Base-by-base conservation (phyloP, 495 filamentous ascomycete species). In the Trichoderma erinaceum region DNA sequence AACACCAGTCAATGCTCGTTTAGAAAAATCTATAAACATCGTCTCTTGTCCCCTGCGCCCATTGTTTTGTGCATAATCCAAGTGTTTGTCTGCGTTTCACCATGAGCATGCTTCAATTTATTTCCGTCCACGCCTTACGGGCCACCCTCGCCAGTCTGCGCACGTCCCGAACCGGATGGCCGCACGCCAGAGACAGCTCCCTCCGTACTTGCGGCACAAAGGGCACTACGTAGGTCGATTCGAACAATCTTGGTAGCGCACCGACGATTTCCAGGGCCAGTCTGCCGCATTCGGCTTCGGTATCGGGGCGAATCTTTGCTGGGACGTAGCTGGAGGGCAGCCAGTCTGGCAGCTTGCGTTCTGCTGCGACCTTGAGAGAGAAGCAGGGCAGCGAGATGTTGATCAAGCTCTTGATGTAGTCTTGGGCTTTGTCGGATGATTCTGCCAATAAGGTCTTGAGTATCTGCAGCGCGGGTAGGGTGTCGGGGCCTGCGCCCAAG, bases 131-230 rank as follows among this genome's bases (percentile, higher is more conserved):
- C 29, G 71, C 77, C 67, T 70, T 75, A 70, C 81, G 78, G 21
- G 81, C 80, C 63, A 64, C 50, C 61, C 77, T 66, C 32, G 81
- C 81, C 66, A 73, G 74, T 63, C 75, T 75, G 48, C 81, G 71
- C 66, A 81, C 75, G 67, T 78, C 79, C 64, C 81, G 71, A 4
- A 79, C 79, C 41, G 78, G 69, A 70, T 83, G 79, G 3, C 80
- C 81, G 44, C 80, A 79, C 16, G 80, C 79, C 18, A 69, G 58
- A 4, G 78, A 75, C 66, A 83, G 68, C 69, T 80, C 76, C 3
- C 79, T 72, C 67, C 77, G 73, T 64, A 82, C 71, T 27, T 69
- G 69, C 64, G 66, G 73, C 32, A 77, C 68, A 56, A 77, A 71
- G 0, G 75, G 70, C 61, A 81, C 67, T 29, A 82, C 67, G 66